Conservation (phyloP, 140 eudicot genomes). For the Ambrosia hybrid region DNA sequence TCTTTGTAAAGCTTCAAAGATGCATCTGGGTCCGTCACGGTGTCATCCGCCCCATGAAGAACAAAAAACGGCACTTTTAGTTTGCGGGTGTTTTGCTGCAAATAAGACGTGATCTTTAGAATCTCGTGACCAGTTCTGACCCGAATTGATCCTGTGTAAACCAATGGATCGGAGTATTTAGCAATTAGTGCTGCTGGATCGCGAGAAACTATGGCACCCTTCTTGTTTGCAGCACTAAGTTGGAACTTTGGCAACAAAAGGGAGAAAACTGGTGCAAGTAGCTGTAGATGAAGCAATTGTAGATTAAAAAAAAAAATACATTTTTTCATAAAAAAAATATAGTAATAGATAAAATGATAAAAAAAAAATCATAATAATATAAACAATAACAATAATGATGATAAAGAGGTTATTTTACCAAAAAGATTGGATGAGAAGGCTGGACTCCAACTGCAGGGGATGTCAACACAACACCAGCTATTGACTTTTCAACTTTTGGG, state of each 20-base stretch:
- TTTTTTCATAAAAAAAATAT: neutral
- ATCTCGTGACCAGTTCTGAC: slow-evolving; percentile 79
- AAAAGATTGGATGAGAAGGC: slow-evolving; percentile 76
- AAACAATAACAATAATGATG: too few species aligned
- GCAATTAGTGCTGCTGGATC: slow-evolving; percentile 74
- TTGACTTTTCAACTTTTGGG: slow-evolving; percentile 46
- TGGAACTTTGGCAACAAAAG: slow-evolving; percentile 72
- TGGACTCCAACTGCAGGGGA: slow-evolving; percentile 94
- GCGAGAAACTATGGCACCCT: slow-evolving; percentile 56
- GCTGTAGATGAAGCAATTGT: slow-evolving; percentile 25
- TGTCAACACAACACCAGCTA: slow-evolving; percentile 69
- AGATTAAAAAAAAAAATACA: neutral
- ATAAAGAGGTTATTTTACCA: slow-evolving; percentile 35
- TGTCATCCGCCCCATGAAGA: slow-evolving; percentile 79
- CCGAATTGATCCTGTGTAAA: slow-evolving; percentile 78
- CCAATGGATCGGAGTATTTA: slow-evolving; percentile 85
- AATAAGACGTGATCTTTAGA: slow-evolving; percentile 56
- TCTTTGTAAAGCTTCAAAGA: slow-evolving; percentile 56
- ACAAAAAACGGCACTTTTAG: slow-evolving; percentile 67
- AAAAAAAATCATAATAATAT: too few species aligned
- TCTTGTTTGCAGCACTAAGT: slow-evolving; percentile 78
- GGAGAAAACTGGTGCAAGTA: slow-evolving; percentile 72
- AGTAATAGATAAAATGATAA: neutral
- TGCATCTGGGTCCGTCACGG: slow-evolving; percentile 76
- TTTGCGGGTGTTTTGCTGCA: slow-evolving; percentile 56